A percentile compares a stretch with the other conserved stretches of the same genome.
phyloP scores from a whole-genome alignment of 2,329 filamentous ascomycete genomes.

The Cladosporium sp. region DNA sequence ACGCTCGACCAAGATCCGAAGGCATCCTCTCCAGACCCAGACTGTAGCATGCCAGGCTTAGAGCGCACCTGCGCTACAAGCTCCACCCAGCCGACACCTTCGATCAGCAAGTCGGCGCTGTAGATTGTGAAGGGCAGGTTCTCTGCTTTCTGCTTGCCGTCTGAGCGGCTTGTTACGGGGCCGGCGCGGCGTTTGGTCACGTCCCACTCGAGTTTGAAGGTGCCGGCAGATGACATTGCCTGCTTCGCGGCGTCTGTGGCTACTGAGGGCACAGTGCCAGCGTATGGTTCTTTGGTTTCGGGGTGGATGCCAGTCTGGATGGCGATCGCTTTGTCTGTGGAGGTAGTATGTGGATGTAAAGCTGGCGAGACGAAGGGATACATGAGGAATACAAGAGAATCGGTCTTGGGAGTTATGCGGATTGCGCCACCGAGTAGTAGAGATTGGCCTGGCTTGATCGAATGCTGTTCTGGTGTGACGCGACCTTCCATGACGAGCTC shows the following conservation, averaged over 20 bases:
- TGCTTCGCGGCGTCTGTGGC: constrained; percentile 35
- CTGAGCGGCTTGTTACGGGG: constrained; percentile 60
- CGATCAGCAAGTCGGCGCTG: constrained; percentile 78
- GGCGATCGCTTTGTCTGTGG: constrained; percentile 71
- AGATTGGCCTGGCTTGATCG: constrained; percentile 71
- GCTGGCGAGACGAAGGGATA: constrained; percentile 72
- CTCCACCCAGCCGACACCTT: constrained; percentile 92
- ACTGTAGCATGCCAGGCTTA: constrained; percentile 7
- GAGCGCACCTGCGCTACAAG: constrained; percentile 72
- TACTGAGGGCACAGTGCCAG: constrained; percentile 59
- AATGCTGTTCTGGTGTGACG: constrained; percentile 66
- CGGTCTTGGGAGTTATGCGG: constrained; percentile 72
- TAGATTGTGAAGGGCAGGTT: constrained; percentile 75
- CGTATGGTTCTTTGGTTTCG: constrained; percentile 50
- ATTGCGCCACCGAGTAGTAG: constrained; percentile 77
- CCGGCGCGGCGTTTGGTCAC: constrained; percentile 77
- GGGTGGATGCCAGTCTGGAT: constrained; percentile 54
- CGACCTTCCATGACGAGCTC: constrained; percentile 76
- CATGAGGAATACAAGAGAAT: constrained; percentile 65
- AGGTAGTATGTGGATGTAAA: constrained; percentile 69
- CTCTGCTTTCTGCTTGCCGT: constrained; percentile 60
- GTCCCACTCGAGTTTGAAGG: constrained; percentile 71
- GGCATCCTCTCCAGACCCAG: constrained; percentile 15
- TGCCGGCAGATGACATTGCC: constrained; percentile 60
- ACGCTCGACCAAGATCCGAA: constrained; percentile 14